phyloP scores from a whole-genome alignment of 2,329 filamentous ascomycete species.

The Colletotrichum zoysiae region DNA sequence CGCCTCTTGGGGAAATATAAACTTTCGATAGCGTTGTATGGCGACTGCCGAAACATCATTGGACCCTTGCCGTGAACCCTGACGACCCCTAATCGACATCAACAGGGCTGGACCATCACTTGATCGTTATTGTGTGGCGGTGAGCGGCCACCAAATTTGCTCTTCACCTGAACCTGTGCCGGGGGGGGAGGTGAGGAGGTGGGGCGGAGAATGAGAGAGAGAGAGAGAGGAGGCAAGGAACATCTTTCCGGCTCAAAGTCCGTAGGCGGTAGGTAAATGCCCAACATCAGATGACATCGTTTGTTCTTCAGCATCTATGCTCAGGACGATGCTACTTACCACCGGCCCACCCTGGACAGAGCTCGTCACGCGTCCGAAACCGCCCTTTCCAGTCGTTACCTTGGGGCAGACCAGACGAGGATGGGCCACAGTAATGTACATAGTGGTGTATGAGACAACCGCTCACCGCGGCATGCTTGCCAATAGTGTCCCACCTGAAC shows the following conservation, averaged over 20 bases:
- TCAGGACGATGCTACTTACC: constrained; percentile 20
- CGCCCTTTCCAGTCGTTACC: not conserved
- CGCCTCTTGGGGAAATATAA: not conserved
- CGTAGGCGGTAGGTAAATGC: not conserved
- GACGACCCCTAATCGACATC: not conserved
- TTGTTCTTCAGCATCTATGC: constrained; percentile 23
- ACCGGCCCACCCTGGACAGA: too few species aligned
- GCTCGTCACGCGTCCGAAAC: not conserved
- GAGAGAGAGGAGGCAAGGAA: too few species aligned
- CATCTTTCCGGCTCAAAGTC: not conserved
- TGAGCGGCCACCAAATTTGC: not conserved
- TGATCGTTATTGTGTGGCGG: not conserved
- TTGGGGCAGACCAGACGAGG: constrained; percentile 4
- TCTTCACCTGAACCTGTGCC: not conserved
- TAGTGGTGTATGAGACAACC: constrained; percentile 17
- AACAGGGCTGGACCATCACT: not conserved
- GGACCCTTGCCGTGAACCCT: not conserved
- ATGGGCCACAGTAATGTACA: constrained; percentile 7
- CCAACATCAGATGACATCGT: constrained; percentile 7
- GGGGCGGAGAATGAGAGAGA: too few species aligned
- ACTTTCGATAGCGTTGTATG: not conserved
- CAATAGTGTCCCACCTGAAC: constrained; percentile 1
- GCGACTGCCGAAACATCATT: not conserved
- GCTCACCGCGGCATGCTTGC: constrained; percentile 26
- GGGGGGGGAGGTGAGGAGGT: too few species aligned